Conservation (phyloP, 2,329 filamentous ascomycete species). For the Cladosporium colombiae region DNA sequence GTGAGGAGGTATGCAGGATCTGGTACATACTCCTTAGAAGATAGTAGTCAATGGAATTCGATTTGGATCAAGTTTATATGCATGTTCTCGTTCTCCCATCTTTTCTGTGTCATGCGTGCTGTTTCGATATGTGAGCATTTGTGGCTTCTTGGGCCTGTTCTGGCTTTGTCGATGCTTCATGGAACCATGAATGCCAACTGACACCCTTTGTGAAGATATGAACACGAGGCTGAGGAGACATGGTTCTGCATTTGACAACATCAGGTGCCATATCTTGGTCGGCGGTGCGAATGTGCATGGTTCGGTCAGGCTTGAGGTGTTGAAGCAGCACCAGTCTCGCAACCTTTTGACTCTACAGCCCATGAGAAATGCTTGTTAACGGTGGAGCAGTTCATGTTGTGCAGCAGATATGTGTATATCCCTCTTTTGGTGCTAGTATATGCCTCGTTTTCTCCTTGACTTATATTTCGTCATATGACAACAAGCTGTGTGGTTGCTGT, state of each 20-base stretch:
- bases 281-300: neutral
- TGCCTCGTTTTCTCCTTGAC: neutral
- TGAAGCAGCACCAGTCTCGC: neutral
- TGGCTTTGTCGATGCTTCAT: neutral
- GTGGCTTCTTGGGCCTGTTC: neutral
- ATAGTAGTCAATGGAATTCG: neutral
- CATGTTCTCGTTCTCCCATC: neutral
- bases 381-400: neutral
- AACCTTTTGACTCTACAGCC: neutral
- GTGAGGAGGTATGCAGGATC: constrained; percentile 1
- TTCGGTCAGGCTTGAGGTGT: neutral
- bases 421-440: neutral
- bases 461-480: neutral
- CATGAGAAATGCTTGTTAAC: too few species aligned
- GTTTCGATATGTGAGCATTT: neutral
- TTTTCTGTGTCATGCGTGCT: neutral
- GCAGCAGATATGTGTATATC: neutral
- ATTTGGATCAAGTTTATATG: neutral
- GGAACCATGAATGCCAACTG: neutral
- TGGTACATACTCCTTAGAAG: constrained; percentile 1
- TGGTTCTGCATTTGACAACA: neutral
- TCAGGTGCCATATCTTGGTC: neutral
- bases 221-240: neutral
- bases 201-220: neutral
- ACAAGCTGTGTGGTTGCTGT: neutral